These are phyloP conservation scores for Sechiopsis laciniata DNA, from an alignment of 306 rosid species.

Conservation along the genomic window DNA sequence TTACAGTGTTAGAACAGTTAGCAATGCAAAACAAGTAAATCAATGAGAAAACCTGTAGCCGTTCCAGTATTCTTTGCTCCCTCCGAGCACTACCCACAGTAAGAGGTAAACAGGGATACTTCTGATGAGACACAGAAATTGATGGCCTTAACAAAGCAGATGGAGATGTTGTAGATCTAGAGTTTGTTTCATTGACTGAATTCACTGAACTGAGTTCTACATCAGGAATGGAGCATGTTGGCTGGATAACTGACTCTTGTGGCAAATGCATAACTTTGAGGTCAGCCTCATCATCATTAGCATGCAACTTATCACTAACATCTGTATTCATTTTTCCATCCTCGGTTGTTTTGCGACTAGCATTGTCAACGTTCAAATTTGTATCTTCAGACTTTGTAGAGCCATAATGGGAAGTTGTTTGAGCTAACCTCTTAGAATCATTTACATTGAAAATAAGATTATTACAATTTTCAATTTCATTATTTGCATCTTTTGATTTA, in stretches of 20 bases:
- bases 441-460: slow-evolving; percentile 25
- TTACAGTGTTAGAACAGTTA: neutral
- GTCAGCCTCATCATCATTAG: slow-evolving; percentile 32
- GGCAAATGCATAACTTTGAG: slow-evolving; percentile 21
- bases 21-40: slow-evolving; percentile 13
- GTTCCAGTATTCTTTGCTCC: slow-evolving; percentile 71
- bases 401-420: slow-evolving; percentile 27
- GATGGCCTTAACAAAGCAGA: slow-evolving; percentile 32
- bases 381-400: slow-evolving; percentile 24
- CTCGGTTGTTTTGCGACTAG: slow-evolving; percentile 27
- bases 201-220: slow-evolving; percentile 29
- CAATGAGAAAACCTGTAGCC: slow-evolving; percentile 55
- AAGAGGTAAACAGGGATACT: slow-evolving; percentile 43
- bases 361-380: slow-evolving; percentile 28
- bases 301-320: slow-evolving; percentile 32
- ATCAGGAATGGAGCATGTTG: slow-evolving; percentile 30
- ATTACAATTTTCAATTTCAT: slow-evolving; percentile 33
- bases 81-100: slow-evolving; percentile 48
- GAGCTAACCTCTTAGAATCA: slow-evolving; percentile 32
- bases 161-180: slow-evolving; percentile 29
- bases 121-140: slow-evolving; percentile 36
- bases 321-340: slow-evolving; percentile 30
- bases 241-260: slow-evolving; percentile 32
- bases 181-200: slow-evolving; percentile 33
- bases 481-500: slow-evolving; percentile 26